Conservation (phyloP, 2,329 filamentous ascomycete genomes). For the Pseudogymnoascus sp. region DNA sequence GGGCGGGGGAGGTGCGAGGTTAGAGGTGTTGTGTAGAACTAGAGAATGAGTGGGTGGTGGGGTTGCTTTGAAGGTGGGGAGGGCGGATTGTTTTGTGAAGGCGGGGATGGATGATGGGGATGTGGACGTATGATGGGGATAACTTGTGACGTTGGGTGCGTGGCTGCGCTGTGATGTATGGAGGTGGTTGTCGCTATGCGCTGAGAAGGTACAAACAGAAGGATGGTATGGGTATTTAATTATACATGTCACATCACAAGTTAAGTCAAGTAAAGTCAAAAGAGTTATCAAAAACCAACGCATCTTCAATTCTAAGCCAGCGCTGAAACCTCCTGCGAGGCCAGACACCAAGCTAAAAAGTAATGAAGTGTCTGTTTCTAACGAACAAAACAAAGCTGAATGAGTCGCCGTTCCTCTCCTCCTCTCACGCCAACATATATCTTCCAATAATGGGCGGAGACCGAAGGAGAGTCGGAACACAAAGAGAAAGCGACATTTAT, state of each 20-base stretch:
- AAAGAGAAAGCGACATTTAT: neutral
- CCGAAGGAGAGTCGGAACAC: neutral
- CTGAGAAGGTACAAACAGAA: no score
- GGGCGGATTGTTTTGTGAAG: no score
- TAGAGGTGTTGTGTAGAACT: no score
- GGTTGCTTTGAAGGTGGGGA: no score
- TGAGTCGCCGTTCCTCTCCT: neutral
- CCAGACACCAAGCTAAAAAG: neutral
- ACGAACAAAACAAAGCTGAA: neutral
- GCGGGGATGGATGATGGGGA: no score
- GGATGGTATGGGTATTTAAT: no score
- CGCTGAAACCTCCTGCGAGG: neutral
- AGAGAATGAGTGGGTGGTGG: no score
- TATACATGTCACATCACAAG: neutral
- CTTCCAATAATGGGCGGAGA: neutral
- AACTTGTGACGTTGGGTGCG: no score
- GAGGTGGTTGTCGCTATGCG: neutral
- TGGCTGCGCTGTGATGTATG: no score
- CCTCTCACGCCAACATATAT: neutral
- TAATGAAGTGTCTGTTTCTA: neutral
- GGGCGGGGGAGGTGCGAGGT: no score
- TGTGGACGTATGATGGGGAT: no score
- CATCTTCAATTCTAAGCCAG: neutral
- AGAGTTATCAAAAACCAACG: neutral
- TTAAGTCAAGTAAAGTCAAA: neutral